phyloP scores from a whole-genome alignment of 495 filamentous ascomycete genomes.

The Hypoxylon intermedium region DNA sequence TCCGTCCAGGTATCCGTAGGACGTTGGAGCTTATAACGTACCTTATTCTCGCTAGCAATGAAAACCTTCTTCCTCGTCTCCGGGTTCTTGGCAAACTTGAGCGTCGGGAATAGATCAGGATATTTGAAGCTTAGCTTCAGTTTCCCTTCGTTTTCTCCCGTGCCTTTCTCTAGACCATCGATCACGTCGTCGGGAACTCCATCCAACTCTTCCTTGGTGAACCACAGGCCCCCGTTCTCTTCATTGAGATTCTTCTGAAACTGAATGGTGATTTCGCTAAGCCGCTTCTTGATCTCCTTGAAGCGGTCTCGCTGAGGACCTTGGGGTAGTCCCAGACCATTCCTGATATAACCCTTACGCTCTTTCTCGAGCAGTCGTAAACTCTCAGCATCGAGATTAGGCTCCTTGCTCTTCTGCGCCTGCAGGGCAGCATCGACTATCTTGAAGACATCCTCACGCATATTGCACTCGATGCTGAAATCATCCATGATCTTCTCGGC shows the following conservation, averaged over 20 bases:
- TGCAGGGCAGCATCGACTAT: conserved; percentile 63
- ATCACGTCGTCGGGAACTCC: conserved; percentile 65
- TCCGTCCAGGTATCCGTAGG: neutral
- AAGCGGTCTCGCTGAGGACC: conserved; percentile 65
- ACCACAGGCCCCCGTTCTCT: conserved; percentile 67
- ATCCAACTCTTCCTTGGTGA: conserved; percentile 63
- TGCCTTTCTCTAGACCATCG: conserved; percentile 70
- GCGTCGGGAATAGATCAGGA: conserved; percentile 65
- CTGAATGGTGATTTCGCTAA: conserved; percentile 62
- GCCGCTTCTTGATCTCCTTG: conserved; percentile 69
- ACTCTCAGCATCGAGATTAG: conserved; percentile 56
- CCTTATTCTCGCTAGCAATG: conserved; percentile 66
- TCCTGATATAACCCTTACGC: conserved; percentile 63
- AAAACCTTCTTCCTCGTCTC: conserved; percentile 63
- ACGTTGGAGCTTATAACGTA: conserved; percentile 11
- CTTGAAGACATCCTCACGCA: conserved; percentile 68
- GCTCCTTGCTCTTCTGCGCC: conserved; percentile 50
- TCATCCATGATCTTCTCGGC: conserved; percentile 67
- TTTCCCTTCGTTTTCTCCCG: conserved; percentile 70
- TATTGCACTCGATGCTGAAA: conserved; percentile 64
- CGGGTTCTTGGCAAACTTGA: conserved; percentile 64
- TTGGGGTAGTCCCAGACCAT: conserved; percentile 61
- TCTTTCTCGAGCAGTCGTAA: conserved; percentile 63
- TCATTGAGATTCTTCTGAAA: conserved; percentile 69
- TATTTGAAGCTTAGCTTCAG: conserved; percentile 67